Percentiles rank a stretch among this genome's conserved stretches.
Conservation (phyloP, 2,329 filamentous ascomycete species). For the Cordyceps cateniannulata region DNA sequence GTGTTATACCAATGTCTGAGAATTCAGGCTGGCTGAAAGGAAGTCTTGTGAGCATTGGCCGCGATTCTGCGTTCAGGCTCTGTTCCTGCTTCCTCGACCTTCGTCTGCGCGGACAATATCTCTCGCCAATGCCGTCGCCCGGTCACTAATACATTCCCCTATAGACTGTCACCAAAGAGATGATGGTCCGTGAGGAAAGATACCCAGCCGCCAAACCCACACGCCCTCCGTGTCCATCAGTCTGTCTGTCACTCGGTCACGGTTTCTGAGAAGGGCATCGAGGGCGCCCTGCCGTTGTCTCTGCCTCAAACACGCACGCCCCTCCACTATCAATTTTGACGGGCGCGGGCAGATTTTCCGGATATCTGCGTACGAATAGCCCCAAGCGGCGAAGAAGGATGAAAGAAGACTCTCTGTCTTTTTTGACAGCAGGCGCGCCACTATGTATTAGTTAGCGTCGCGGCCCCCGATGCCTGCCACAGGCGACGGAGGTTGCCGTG, state of each 20-base stretch:
- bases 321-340: not conserved
- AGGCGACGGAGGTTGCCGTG: no score
- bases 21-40: not conserved
- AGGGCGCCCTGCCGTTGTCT: not conserved
- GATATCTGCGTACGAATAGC: not conserved
- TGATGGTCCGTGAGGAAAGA: not conserved
- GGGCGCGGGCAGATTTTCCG: not conserved
- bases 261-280: no score
- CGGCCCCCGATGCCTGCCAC: no score
- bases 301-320: not conserved
- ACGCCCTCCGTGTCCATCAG: no score
- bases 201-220: not conserved
- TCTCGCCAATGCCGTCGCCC: no score
- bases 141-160: no score
- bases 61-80: not conserved
- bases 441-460: no score
- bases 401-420: no score
- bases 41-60: not conserved
- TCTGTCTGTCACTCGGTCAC: no score
- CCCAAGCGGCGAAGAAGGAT: not conserved
- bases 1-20: not conserved
- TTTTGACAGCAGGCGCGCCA: no score
- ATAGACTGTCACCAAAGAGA: no score
- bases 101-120: not conserved
- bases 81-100: not conserved